A percentile compares a stretch with the other conserved stretches of the same genome.
Evolutionary conservation across 2,329 filamentous ascomycete genomes (phyloP).

Genomic region (Akanthomyces muscarius): DNA sequence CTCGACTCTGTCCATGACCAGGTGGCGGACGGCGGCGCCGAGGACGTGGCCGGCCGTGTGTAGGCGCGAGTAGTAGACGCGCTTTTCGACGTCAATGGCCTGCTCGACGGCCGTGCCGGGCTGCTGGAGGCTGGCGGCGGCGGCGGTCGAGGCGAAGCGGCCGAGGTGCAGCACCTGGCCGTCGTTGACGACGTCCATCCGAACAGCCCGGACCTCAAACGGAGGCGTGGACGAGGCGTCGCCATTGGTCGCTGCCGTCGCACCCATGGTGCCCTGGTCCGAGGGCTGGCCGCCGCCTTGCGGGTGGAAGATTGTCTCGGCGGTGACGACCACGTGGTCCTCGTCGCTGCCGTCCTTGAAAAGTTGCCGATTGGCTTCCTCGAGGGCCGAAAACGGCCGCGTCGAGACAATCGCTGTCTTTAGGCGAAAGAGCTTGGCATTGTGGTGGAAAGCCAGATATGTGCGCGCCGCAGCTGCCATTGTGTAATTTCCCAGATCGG

Average conservation of each 20-base stretch:
- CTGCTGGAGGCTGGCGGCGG: constrained; percentile 30
- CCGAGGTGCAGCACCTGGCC: constrained; percentile 64
- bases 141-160: constrained; percentile 39
- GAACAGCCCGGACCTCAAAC: constrained; percentile 55
- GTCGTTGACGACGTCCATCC: constrained; percentile 46
- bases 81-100: constrained; percentile 55
- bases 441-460: constrained; percentile 42
- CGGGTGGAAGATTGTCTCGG: constrained; percentile 68
- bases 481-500: not conserved
- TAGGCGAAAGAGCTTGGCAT: constrained; percentile 41
- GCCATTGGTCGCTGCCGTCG: constrained; percentile 18
- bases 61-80: constrained; percentile 60
- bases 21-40: constrained; percentile 60
- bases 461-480: constrained; percentile 30
- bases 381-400: constrained; percentile 45
- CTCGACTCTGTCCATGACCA: constrained; percentile 48
- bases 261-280: constrained; percentile 57
- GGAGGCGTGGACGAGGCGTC: constrained; percentile 19
- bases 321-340: constrained; percentile 56
- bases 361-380: constrained; percentile 48
- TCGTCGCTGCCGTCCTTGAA: constrained; percentile 53
- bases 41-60: constrained; percentile 74
- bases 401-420: constrained; percentile 44
- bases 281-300: constrained; percentile 73
- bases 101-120: constrained; percentile 48